Percentiles rank a stretch among this genome's conserved stretches.
These are phyloP conservation scores for Globisporangium mamillatum DNA, from an alignment of 352 stramenopile genomes.

Conservation along the genomic window DNA sequence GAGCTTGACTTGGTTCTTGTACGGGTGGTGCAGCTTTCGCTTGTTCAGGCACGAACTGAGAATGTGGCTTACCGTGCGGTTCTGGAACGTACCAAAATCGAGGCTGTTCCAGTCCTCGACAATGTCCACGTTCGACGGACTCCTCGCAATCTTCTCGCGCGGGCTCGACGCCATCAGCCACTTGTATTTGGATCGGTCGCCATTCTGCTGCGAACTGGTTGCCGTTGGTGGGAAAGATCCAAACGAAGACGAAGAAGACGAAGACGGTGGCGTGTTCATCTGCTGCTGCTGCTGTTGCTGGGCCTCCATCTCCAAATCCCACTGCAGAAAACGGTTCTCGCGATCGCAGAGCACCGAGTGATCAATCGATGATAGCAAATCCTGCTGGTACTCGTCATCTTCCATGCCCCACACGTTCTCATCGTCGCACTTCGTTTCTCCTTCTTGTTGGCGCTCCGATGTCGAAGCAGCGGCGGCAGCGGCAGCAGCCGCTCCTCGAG, in stretches of 20 bases:
- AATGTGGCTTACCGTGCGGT: constrained; percentile 82
- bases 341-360: constrained; percentile 77
- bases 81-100: constrained; percentile 81
- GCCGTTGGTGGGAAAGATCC: constrained; percentile 8
- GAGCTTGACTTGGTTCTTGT: constrained; percentile 83
- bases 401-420: constrained; percentile 72
- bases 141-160: constrained; percentile 51
- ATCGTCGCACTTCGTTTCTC: constrained; percentile 51
- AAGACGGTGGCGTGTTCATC: constrained; percentile 19
- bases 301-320: constrained; percentile 61
- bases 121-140: constrained; percentile 71
- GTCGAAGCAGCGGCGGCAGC: constrained; percentile 18
- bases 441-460: constrained; percentile 11
- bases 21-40: constrained; percentile 76
- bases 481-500: constrained; percentile 18
- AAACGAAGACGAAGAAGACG: constrained; percentile 15
- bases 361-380: constrained; percentile 73
- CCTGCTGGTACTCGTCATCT: constrained; percentile 64
- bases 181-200: constrained; percentile 28
- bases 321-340: constrained; percentile 79
- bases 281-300: constrained; percentile 30
- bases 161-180: constrained; percentile 52
- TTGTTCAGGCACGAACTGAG: constrained; percentile 81
- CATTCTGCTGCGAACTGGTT: constrained; percentile 11
- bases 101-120: constrained; percentile 79